phyloP scores from a whole-genome alignment of 1,284 basidiomycete genomes.

The Cryptococcus wingfieldii region DNA sequence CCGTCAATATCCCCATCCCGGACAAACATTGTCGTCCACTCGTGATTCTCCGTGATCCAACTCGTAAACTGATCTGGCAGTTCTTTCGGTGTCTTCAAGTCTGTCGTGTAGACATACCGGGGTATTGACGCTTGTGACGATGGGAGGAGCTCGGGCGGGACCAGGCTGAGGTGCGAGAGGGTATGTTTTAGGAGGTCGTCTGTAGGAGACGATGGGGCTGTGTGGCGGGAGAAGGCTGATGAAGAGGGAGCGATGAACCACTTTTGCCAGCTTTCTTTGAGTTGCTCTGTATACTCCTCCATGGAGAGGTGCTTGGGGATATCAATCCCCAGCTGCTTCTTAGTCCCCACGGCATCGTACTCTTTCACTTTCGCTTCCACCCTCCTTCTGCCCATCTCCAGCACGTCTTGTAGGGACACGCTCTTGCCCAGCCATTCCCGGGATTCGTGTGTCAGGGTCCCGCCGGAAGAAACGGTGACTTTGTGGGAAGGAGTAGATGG shows the following conservation, averaged over 20 bases:
- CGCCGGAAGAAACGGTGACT: neutral
- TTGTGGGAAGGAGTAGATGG: neutral
- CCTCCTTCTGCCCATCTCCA: neutral
- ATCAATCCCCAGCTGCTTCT: slow-evolving; percentile 8
- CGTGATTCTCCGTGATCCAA: slow-evolving; percentile 20
- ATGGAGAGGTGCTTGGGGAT: neutral
- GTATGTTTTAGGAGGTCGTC: neutral
- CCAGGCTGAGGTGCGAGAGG: slow-evolving; percentile 3
- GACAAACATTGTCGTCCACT: slow-evolving; percentile 19
- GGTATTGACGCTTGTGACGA: slow-evolving; percentile 1
- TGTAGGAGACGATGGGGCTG: neutral
- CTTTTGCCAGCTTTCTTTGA: slow-evolving; percentile 5
- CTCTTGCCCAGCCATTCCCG: neutral
- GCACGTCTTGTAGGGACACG: neutral
- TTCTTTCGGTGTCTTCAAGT: slow-evolving; percentile 9
- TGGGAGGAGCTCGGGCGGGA: neutral
- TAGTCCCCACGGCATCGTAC: neutral
- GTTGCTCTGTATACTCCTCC: slow-evolving; percentile 5
- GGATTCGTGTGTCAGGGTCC: neutral
- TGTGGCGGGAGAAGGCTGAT: neutral
- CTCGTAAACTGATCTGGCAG: slow-evolving; percentile 22
- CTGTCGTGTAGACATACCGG: slow-evolving; percentile 22
- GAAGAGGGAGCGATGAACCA: slow-evolving; percentile 8
- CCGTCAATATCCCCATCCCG: slow-evolving; percentile 18
- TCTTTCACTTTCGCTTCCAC: neutral